phyloP scores from a whole-genome alignment of 306 rosid genomes.

The Cucumis sativus region DNA sequence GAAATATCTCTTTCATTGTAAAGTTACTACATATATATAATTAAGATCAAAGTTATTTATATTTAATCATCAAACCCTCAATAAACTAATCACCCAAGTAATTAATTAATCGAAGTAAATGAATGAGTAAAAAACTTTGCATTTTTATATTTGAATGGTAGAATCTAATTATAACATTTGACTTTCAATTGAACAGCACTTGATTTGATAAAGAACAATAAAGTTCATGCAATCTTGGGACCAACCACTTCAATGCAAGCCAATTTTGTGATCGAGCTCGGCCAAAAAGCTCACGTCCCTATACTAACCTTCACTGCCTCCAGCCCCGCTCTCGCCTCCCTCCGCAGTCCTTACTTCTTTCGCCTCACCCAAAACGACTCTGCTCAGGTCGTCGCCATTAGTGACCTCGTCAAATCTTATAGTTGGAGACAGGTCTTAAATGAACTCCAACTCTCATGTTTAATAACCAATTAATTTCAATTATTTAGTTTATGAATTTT shows the following conservation, averaged over 20 bases:
- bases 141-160: not conserved
- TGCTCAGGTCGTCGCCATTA: conserved; percentile 29
- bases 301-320: conserved; percentile 42
- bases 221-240: conserved; percentile 33
- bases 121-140: too few species aligned
- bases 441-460: too few species aligned
- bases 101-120: too few species aligned
- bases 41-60: not conserved
- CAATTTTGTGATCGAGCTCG: conserved; percentile 32
- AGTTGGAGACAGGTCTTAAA: conserved; percentile 27
- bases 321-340: conserved; percentile 31
- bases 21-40: not conserved
- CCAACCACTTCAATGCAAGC: conserved; percentile 37
- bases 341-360: conserved; percentile 32
- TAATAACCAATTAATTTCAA: too few species aligned
- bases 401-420: conserved; percentile 22
- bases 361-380: conserved; percentile 27
- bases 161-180: not conserved
- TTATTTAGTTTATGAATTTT: too few species aligned
- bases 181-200: conserved; percentile 4
- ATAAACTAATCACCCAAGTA: too few species aligned
- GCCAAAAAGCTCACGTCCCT: conserved; percentile 35
- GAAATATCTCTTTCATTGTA: not conserved
- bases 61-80: too few species aligned
- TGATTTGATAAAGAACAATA: conserved; percentile 13